Percentiles rank a stretch among this genome's conserved stretches.
phyloP scores from a whole-genome alignment of 768 basidiomycete genomes.

The Boletus vinaceobasis region DNA sequence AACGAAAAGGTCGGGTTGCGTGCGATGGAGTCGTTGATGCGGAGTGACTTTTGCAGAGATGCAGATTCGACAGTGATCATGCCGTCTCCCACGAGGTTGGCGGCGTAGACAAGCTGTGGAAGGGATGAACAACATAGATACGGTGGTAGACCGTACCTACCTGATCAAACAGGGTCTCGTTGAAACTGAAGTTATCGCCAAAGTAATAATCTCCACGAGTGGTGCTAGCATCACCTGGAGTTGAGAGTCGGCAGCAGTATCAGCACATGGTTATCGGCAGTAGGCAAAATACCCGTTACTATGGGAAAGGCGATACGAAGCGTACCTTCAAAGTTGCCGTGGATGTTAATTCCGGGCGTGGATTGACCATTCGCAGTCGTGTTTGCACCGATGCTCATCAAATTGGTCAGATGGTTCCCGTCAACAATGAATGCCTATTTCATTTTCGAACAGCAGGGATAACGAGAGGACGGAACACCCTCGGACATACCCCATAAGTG shows the following conservation, averaged over 20 bases:
- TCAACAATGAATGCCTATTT: constrained; percentile 25
- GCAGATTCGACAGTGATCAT: constrained; percentile 21
- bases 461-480: background rate
- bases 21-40: constrained; percentile 27
- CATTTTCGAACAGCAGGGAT: background rate
- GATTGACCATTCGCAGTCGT: constrained; percentile 6
- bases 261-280: background rate
- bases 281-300: background rate
- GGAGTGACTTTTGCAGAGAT: constrained; percentile 16
- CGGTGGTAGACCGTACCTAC: background rate
- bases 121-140: background rate
- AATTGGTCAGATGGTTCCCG: constrained; percentile 28
- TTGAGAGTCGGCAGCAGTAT: background rate
- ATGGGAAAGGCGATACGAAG: background rate
- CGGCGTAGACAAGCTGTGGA: constrained; percentile 14
- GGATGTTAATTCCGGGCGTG: constrained; percentile 20
- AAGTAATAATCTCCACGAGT: constrained; percentile 25
- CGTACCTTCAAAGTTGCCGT: constrained; percentile 24
- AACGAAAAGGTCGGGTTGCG: constrained; percentile 23
- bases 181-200: constrained; percentile 24
- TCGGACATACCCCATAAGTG: constrained; percentile 18
- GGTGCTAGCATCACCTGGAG: constrained; percentile 24
- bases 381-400: constrained; percentile 27
- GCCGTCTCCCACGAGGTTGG: constrained; percentile 18
- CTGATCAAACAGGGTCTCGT: constrained; percentile 24